phyloP scores from a whole-genome alignment of 2,329 filamentous ascomycete genomes.

The Sclerotinia spermophila region DNA sequence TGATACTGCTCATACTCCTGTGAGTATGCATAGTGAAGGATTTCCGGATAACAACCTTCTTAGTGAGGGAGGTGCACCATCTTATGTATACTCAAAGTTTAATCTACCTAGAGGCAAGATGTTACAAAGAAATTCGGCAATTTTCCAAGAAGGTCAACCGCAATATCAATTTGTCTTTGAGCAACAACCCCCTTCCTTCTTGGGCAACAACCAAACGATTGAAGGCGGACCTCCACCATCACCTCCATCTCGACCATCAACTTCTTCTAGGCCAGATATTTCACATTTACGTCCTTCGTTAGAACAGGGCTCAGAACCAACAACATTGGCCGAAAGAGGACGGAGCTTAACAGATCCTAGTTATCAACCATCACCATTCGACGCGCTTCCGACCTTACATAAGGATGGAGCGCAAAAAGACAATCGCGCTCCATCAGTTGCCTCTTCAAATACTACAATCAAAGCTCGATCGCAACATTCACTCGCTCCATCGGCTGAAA shows the following conservation, averaged over 20 bases:
- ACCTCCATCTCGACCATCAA: slow-evolving; percentile 57
- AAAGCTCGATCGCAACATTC: slow-evolving; percentile 48
- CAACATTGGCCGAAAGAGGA: slow-evolving; percentile 42
- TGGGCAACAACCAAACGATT: slow-evolving; percentile 44
- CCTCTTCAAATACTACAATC: slow-evolving; percentile 35
- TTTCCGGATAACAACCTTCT: slow-evolving; percentile 51
- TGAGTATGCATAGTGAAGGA: slow-evolving; percentile 68
- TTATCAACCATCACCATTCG: slow-evolving; percentile 37
- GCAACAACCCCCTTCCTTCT: slow-evolving; percentile 49
- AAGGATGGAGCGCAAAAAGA: slow-evolving; percentile 41
- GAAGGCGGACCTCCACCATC: slow-evolving; percentile 54
- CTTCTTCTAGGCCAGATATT: slow-evolving; percentile 43
- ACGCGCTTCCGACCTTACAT: slow-evolving; percentile 24
- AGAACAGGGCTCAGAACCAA: slow-evolving; percentile 46
- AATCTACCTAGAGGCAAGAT: slow-evolving; percentile 77
- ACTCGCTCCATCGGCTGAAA: slow-evolving; percentile 56
- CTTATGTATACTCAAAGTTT: slow-evolving; percentile 86
- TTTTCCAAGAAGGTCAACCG: slow-evolving; percentile 53
- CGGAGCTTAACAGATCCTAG: slow-evolving; percentile 45
- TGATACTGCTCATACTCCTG: slow-evolving; percentile 64
- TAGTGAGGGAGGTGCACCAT: slow-evolving; percentile 54
- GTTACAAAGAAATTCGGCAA: slow-evolving; percentile 63
- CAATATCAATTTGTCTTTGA: slow-evolving; percentile 56
- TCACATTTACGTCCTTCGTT: slow-evolving; percentile 44
- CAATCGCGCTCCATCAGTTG: slow-evolving; percentile 24